Evolutionary conservation across 306 rosid species (phyloP), one percentile per base, ranked within the genome.

Genomic region (Vigna mungo): DNA sequence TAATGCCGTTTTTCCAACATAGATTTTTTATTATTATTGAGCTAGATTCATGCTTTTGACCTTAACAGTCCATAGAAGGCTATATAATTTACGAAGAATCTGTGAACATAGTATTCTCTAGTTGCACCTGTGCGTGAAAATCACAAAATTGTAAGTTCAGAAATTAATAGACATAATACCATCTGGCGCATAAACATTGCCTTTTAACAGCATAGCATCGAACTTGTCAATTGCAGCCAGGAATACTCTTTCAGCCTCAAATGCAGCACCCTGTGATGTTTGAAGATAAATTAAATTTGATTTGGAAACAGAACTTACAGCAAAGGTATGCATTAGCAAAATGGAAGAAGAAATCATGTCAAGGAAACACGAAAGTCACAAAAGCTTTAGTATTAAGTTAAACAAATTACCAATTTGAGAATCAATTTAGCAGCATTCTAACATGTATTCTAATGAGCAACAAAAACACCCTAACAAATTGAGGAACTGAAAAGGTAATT

Each of bases 141-240:
- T 53, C 67, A 41, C 8, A 34, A 60, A 34, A 37, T 47, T 64
- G 58, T n/a, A 43, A 81, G 53, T 18, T 16, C 37, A 61, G 54
- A 58, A 78, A 61, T 21, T 51, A 14, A 51, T n/a, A 65, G 53
- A 66, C 84, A 43, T 73, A 88, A 77, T 86, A 86, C 99, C 99
- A 87, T 92, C 97, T 3, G 97, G 92, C 63, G 92, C 96, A 75
- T 90, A 85, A 75, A 81, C 85, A 71, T 92, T 95, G 85, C 99
- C 93, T 80, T 87, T 92, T 47, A 95, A 86, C 87, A 92, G 79
- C 96, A 95, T 90, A 15, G 99, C 96, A 86, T 92, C 89, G 74
- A 95, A 95, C 81, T 95, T 95, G 76, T 95, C 97, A 62, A 95
- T 95, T 74, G 99, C 97, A 82, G 99, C 99, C 85, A 95, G 80